Conservation (phyloP, 495 filamentous ascomycete genomes). For the Wilcoxina mikolae region DNA sequence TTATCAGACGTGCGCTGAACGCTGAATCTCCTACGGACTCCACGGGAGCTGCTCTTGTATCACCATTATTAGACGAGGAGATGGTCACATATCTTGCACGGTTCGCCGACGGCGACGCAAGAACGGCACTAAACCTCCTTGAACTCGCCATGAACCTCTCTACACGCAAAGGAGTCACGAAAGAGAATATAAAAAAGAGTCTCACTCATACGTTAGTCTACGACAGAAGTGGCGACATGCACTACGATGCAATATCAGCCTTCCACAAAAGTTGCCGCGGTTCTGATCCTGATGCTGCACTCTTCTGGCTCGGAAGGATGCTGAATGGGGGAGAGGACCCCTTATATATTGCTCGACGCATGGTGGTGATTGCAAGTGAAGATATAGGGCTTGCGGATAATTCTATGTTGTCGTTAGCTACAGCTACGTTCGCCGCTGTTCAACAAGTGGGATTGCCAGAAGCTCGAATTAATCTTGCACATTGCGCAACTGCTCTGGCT, state of each 20-base stretch:
- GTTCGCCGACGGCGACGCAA: constrained; percentile 82
- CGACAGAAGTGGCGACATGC: constrained; percentile 86
- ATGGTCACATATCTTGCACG: constrained; percentile 64
- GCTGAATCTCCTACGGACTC: constrained; percentile 38
- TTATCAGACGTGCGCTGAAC: constrained; percentile 57
- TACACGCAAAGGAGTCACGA: constrained; percentile 34
- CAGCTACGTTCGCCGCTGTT: constrained; percentile 65
- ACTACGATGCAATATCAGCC: constrained; percentile 90
- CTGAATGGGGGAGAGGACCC: constrained; percentile 92
- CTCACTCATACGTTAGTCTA: constrained; percentile 87
- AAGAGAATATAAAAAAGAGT: constrained; percentile 56
- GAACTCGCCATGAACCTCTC: constrained; percentile 60
- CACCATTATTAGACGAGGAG: constrained; percentile 57
- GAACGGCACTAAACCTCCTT: constrained; percentile 81
- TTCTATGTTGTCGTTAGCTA: constrained; percentile 66
- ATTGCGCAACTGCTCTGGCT: constrained; percentile 69
- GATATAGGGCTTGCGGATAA: constrained; percentile 51
- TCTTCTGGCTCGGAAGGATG: constrained; percentile 94
- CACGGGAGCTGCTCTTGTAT: constrained; percentile 27
- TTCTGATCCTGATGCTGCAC: constrained; percentile 64
- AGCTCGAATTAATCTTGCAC: constrained; percentile 79
- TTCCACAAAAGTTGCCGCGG: constrained; percentile 94
- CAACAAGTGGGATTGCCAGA: constrained; percentile 91
- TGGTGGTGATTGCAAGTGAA: constrained; percentile 82
- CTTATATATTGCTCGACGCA: constrained; percentile 73